Evolutionary conservation across 2,329 filamentous ascomycete genomes (phyloP), one percentile per base, ranked within the genome.

Genomic region (Verticillium tricorpus): DNA sequence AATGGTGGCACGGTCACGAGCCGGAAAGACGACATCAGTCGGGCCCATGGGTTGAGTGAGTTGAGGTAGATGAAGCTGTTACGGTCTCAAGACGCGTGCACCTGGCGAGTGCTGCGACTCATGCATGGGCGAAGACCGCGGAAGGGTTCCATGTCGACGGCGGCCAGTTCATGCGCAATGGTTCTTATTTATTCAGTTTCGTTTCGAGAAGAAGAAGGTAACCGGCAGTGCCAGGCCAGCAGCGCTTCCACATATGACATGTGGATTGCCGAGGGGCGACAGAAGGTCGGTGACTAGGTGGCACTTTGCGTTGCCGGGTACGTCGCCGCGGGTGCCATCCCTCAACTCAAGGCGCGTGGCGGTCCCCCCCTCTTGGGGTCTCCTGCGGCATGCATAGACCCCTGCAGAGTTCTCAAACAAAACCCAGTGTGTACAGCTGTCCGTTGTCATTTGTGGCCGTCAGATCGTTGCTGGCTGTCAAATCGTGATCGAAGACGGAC

Each of bases 371-470:
- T 64, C 60, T 34, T 39, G 31, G 45, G 19, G 8, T 25, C 45
- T 52, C 45, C n/a, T 19, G 22, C 45, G 45, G 45, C 45, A 45
- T 58, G 62, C 58, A 37, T 34, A 12, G 57, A 60, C 67, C 67
- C 66, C 62, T 67, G 66, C 66, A 67, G 56, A 59, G 60, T 62
- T 59, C 67, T 68, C 65, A 68, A 69, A 69, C 67, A 68, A n/a
- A 58, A 57, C 62, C 50, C 60, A 60, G 62, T 37, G 59, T 64
- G 45, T 52, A 19, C 19, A 19, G n/a, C 19, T 25, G 9, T 52
- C 45, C 6, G 19, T 11, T 22, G 22, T 25, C n/a, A 52, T 52
- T 52, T 19, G 45, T 19, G 14, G 45, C 22, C 3, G 19, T 11
- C 45, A 52, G 12, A 8, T 22, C 19, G 45, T 52, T 14, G 45